These are phyloP conservation scores for Chamaecyparis obtusa DNA, from an alignment of 75 land plant genomes.

Conservation along the genomic window DNA sequence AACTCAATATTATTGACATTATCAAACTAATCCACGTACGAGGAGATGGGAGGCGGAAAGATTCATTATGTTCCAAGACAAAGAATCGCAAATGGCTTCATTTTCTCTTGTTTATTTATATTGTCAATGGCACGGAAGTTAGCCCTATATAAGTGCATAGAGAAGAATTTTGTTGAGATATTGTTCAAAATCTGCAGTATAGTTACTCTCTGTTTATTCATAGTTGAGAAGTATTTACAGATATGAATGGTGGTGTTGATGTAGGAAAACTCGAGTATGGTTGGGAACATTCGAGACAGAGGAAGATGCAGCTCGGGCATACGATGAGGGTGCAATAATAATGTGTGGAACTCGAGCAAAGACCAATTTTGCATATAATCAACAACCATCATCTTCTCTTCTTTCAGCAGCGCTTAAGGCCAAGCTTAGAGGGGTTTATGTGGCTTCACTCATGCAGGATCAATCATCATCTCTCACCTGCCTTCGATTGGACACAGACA, in stretches of 20 bases:
- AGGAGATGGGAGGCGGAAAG: too few relatives aligned
- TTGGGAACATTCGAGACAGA: conserved; percentile 85
- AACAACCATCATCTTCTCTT: conserved; percentile 6
- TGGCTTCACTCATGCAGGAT: conserved; percentile 24
- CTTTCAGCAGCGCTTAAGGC: conserved; percentile 55
- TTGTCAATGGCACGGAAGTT: background rate
- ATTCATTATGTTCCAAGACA: too few relatives aligned
- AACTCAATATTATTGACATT: too few relatives aligned
- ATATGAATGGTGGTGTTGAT: background rate
- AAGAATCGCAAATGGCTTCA: too few relatives aligned
- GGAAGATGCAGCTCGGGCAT: conserved; percentile 83
- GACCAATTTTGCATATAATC: conserved; percentile 66
- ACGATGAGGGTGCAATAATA: conserved; percentile 77
- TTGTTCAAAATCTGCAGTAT: background rate
- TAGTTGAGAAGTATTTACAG: background rate
- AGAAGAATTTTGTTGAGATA: background rate
- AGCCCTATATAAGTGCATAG: background rate
- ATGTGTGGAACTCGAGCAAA: conserved; percentile 70
- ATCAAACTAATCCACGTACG: too few relatives aligned
- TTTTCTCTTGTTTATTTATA: too few relatives aligned
- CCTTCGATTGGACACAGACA: conserved; percentile 79
- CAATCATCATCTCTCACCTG: conserved; percentile 66
- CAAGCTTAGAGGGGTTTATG: conserved; percentile 69
- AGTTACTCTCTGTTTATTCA: background rate
- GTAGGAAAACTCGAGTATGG: conserved; percentile 91